phyloP scores from a whole-genome alignment of 768 basidiomycete species.

The Pisolithus sp. region DNA sequence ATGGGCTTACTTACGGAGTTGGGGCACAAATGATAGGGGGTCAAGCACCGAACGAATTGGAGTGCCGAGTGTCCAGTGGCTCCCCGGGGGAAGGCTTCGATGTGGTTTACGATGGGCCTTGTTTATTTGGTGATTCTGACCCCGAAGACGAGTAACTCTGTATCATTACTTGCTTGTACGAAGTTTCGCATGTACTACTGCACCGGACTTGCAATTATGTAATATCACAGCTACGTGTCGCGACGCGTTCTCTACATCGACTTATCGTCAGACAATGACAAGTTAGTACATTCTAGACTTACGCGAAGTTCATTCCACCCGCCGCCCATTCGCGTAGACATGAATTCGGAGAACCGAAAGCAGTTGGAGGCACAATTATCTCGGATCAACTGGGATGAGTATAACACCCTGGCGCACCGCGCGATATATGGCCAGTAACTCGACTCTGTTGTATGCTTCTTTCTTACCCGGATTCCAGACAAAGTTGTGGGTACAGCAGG shows the following conservation, averaged over 20 bases:
- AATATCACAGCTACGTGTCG: neutral
- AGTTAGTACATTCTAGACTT: no score
- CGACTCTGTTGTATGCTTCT: neutral
- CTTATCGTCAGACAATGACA: no score
- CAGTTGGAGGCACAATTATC: neutral
- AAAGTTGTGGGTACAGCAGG: neutral
- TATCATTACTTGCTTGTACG: no score
- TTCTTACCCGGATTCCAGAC: constrained; percentile 1
- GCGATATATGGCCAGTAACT: constrained; percentile 1
- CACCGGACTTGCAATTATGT: neutral
- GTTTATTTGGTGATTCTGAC: constrained; percentile 27
- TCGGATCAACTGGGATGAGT: neutral
- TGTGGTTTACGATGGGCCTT: constrained; percentile 17
- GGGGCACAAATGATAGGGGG: no score
- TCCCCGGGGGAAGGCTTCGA: constrained; percentile 1
- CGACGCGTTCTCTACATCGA: no score
- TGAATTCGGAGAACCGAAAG: neutral
- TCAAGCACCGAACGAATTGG: no score
- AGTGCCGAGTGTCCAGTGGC: neutral
- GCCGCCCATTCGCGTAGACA: neutral
- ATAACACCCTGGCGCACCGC: neutral
- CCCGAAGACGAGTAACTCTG: constrained; percentile 16
- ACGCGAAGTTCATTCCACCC: no score
- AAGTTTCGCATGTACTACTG: neutral
- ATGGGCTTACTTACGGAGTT: no score